Evolutionary conservation across 495 filamentous ascomycete species (phyloP).

Genomic region (Penicillium odoratum): DNA sequence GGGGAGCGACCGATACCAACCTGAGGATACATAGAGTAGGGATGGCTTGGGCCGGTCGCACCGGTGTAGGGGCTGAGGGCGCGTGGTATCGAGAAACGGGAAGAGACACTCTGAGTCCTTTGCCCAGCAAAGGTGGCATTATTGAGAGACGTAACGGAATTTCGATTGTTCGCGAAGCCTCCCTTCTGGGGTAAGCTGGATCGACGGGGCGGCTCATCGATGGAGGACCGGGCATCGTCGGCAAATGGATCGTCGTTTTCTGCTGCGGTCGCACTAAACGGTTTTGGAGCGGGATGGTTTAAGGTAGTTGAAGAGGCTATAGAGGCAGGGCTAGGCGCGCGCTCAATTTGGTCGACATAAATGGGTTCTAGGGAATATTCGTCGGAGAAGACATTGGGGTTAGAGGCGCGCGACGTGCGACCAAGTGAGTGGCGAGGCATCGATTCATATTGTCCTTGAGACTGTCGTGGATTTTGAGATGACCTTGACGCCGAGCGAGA

Average conservation of each 20-base stretch:
- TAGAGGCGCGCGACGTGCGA: conserved; percentile 41
- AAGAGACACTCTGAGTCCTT: conserved; percentile 45
- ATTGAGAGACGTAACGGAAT: conserved; percentile 35
- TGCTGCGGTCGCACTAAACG: conserved; percentile 25
- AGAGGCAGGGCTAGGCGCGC: conserved; percentile 37
- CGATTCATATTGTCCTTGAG: conserved; percentile 33
- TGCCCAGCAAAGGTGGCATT: conserved; percentile 35
- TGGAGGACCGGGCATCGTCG: conserved; percentile 41
- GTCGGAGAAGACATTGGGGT: conserved; percentile 55
- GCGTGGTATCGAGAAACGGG: conserved; percentile 45
- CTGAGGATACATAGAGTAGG: conserved; percentile 57
- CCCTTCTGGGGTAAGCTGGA: conserved; percentile 45
- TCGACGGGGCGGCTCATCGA: conserved; percentile 36
- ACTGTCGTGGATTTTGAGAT: conserved; percentile 33
- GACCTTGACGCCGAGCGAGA: conserved; percentile 44
- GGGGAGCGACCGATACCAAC: conserved; percentile 58
- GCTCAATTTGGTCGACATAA: conserved; percentile 36
- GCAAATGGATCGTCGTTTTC: conserved; percentile 45
- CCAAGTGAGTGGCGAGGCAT: conserved; percentile 37
- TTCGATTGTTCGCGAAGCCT: conserved; percentile 33
- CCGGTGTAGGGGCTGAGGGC: conserved; percentile 55
- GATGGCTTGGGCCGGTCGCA: conserved; percentile 56
- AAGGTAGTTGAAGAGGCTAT: conserved; percentile 39
- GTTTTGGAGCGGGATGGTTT: conserved; percentile 25
- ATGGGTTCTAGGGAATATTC: conserved; percentile 51